Conservation (phyloP, 2,329 filamentous ascomycete species). For the Fulvia fulva region DNA sequence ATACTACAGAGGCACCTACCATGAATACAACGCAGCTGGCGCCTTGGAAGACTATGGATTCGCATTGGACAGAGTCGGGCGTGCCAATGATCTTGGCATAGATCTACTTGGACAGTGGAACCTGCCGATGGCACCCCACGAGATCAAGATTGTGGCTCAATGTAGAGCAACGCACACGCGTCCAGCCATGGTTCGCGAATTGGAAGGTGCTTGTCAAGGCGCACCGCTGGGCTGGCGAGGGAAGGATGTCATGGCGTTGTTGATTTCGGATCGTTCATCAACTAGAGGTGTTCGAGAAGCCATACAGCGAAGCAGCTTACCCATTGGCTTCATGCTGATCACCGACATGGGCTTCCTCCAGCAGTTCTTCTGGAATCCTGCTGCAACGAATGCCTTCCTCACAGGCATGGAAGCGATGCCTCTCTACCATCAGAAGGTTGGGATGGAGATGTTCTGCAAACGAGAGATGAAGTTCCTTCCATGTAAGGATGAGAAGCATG, state of each 20-base stretch:
- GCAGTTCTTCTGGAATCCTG: slow-evolving; percentile 71
- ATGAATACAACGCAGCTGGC: slow-evolving; percentile 65
- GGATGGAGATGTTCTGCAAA: background rate
- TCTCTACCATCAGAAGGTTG: background rate
- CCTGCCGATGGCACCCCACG: slow-evolving; percentile 42
- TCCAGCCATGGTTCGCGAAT: slow-evolving; percentile 65
- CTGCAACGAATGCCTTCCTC: slow-evolving; percentile 59
- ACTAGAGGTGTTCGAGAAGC: slow-evolving; percentile 76
- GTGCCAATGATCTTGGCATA: slow-evolving; percentile 65
- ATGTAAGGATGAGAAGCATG: background rate
- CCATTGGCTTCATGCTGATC: slow-evolving; percentile 68
- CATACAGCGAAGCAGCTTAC: slow-evolving; percentile 61
- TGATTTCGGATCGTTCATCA: slow-evolving; percentile 65
- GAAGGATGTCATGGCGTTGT: slow-evolving; percentile 61
- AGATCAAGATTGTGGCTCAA: slow-evolving; percentile 52
- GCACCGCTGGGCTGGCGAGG: slow-evolving; percentile 71
- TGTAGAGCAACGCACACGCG: slow-evolving; percentile 60
- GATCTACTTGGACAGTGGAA: slow-evolving; percentile 71
- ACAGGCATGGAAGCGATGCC: slow-evolving; percentile 45
- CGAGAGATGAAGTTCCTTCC: background rate
- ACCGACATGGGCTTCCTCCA: slow-evolving; percentile 54
- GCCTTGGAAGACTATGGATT: slow-evolving; percentile 61
- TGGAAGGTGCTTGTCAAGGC: slow-evolving; percentile 72
- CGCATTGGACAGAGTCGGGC: slow-evolving; percentile 61
- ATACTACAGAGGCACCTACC: slow-evolving; percentile 68